Conservation (phyloP, 257 asterid species). For the Prunella vulgaris region DNA sequence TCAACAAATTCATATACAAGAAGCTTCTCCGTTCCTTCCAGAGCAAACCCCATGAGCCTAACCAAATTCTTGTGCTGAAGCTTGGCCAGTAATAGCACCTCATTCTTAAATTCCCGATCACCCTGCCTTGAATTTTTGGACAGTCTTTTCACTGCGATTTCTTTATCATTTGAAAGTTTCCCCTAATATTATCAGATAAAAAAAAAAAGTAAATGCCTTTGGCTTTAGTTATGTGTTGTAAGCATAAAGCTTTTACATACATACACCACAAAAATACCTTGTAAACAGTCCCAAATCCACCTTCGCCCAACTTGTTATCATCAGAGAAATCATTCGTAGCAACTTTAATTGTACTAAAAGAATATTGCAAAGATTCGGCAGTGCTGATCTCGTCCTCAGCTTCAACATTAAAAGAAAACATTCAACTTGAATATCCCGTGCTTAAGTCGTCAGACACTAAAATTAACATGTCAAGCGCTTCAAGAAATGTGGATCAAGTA, state of each 20-base stretch:
- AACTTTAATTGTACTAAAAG: constrained; percentile 17
- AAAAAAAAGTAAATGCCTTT: neutral
- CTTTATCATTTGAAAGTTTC: neutral
- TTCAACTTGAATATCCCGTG: neutral
- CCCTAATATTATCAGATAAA: constrained; percentile 11
- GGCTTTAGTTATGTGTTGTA: neutral
- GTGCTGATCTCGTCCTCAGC: neutral
- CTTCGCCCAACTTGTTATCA: constrained; percentile 28
- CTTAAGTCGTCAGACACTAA: too few relatives aligned
- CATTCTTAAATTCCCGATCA: constrained; percentile 18
- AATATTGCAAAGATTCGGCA: constrained; percentile 24
- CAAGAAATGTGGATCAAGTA: too few relatives aligned
- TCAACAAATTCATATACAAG: constrained; percentile 21
- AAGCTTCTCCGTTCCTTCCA: constrained; percentile 17
- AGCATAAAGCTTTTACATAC: neutral
- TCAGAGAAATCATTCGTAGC: constrained; percentile 33
- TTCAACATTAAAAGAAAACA: neutral
- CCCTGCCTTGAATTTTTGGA: constrained; percentile 15
- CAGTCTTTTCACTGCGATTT: constrained; percentile 20
- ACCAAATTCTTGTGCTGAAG: constrained; percentile 23
- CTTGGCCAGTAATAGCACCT: constrained; percentile 19
- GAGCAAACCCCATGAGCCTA: constrained; percentile 16
- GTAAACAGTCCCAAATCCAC: constrained; percentile 43
- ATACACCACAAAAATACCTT: constrained; percentile 20
- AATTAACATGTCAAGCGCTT: neutral